Conservation (phyloP, 306 rosid species). For the Glycyrrhiza uralensis region DNA sequence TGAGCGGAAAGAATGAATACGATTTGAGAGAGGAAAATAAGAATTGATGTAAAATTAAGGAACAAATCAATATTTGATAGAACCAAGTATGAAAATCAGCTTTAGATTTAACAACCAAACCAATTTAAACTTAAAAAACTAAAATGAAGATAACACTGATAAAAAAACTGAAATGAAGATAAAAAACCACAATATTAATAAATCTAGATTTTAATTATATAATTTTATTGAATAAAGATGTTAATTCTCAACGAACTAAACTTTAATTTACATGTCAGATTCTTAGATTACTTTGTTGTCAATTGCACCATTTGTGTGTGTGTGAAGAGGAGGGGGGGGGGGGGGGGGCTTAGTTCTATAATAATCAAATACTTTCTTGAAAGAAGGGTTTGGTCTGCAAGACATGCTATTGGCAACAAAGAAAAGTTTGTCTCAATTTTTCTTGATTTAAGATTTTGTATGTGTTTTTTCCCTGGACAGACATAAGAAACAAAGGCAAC, state of each 20-base stretch:
- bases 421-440: neutral
- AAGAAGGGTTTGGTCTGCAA: neutral
- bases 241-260: neutral
- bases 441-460: neutral
- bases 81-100: too few relatives aligned
- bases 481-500: neutral
- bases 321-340: too few relatives aligned
- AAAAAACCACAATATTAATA: too few relatives aligned
- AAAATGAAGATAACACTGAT: neutral
- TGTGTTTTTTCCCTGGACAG: neutral
- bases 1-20: neutral
- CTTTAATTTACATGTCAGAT: neutral
- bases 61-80: too few relatives aligned
- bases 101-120: neutral
- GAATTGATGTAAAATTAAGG: neutral
- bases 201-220: neutral
- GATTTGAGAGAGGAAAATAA: neutral
- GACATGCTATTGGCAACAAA: neutral
- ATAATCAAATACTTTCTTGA: neutral
- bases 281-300: neutral
- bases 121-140: neutral
- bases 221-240: neutral
- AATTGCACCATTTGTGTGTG: too few relatives aligned
- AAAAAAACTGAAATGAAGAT: neutral
- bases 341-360: too few relatives aligned